phyloP scores from a whole-genome alignment of 1,284 basidiomycete genomes.

The Ustilago shanxiensis region DNA sequence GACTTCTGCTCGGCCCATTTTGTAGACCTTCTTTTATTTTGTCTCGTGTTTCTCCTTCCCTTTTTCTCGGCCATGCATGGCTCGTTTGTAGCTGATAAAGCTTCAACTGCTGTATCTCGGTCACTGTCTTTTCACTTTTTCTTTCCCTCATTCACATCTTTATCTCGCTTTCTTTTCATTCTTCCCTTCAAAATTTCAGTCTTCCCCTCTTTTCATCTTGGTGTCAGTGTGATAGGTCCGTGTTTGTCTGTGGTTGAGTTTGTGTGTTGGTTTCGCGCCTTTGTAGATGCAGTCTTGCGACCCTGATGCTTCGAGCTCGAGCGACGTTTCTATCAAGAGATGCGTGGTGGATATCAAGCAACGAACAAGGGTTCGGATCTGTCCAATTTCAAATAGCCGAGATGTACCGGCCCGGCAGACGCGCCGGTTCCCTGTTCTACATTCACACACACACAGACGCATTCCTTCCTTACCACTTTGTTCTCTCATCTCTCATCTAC shows the following conservation, averaged over 20 bases:
- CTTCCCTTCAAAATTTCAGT: slow-evolving; percentile 16
- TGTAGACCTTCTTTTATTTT: not conserved
- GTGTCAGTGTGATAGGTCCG: not conserved
- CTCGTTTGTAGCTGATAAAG: not conserved
- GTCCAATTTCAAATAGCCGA: not conserved
- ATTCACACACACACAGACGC: not conserved
- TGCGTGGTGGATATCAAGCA: not conserved
- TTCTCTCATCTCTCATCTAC: not conserved
- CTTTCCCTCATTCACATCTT: not conserved
- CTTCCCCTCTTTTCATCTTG: slow-evolving; percentile 12
- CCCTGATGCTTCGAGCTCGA: not conserved
- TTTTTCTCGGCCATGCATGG: not conserved
- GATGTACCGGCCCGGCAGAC: not conserved
- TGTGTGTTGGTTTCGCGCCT: not conserved
- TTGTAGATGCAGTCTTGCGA: no score
- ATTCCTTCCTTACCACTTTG: not conserved
- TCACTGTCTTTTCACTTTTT: not conserved
- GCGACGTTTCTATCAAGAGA: not conserved
- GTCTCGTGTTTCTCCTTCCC: not conserved
- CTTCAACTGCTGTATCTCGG: slow-evolving; percentile 1
- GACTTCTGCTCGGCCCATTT: not conserved
- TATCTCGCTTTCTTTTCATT: no score
- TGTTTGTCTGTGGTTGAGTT: not conserved
- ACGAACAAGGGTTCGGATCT: not conserved
- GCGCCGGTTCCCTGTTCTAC: slow-evolving; percentile 3